Conservation (phyloP, 83 land plant species). For the Picea abies region DNA sequence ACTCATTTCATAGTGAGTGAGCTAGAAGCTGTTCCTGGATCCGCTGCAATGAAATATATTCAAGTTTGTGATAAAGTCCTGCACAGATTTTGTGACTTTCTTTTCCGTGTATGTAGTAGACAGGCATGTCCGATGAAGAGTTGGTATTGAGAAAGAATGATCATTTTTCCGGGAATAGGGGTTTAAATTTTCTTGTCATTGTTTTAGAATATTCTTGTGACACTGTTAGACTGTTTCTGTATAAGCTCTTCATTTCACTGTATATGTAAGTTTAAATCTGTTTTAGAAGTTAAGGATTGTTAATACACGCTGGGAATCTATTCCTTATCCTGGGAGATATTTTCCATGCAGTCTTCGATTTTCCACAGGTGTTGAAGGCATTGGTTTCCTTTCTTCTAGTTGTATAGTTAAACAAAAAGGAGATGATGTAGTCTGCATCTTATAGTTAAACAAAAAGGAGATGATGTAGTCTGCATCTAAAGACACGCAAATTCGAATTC, state of each 20-base stretch:
- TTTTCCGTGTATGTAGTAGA: not conserved
- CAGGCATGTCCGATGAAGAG: not conserved
- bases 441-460: not conserved
- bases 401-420: too few relatives aligned
- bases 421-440: too few relatives aligned
- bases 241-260: not conserved
- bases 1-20: constrained; percentile 25
- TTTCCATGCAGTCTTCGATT: not conserved
- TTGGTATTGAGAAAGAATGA: not conserved
- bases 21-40: not conserved
- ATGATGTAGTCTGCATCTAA: not conserved
- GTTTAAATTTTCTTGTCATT: not conserved
- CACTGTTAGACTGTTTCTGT: not conserved
- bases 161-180: not conserved
- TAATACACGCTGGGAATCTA: not conserved
- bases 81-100: not conserved
- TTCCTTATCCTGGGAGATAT: not conserved
- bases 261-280: not conserved
- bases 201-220: not conserved
- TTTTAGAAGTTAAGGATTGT: not conserved
- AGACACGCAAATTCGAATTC: not conserved
- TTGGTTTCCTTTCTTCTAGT: too few relatives aligned
- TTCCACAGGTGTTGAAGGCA: not conserved
- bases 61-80: not conserved
- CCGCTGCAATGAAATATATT: not conserved